phyloP scores from a whole-genome alignment of 768 basidiomycete genomes.

The Gloeopeniophorella convolvens region DNA sequence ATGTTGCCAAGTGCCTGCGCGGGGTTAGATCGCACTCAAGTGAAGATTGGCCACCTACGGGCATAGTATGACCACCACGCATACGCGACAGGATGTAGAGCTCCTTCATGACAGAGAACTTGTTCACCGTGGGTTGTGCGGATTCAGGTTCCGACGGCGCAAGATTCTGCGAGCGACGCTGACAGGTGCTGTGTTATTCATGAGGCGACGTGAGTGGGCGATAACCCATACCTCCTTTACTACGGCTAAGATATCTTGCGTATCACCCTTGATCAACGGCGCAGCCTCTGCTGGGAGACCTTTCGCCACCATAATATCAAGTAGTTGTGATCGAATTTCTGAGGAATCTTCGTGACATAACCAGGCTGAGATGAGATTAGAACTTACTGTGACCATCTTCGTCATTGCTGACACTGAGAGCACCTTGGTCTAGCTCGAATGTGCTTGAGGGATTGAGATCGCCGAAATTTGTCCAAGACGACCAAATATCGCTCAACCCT shows the following conservation, averaged over 20 bases:
- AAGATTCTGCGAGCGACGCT: not conserved
- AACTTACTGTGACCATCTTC: constrained; percentile 1
- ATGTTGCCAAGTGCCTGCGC: constrained; percentile 28
- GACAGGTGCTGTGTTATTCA: not conserved
- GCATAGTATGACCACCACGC: not conserved
- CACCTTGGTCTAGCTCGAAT: constrained; percentile 3
- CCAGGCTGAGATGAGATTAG: no score
- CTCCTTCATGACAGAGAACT: constrained; percentile 12
- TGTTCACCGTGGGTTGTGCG: not conserved
- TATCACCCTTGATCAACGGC: not conserved
- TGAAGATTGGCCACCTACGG: not conserved
- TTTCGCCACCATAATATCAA: not conserved
- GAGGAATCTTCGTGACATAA: no score
- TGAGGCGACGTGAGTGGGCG: no score
- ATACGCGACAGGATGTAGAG: constrained; percentile 9
- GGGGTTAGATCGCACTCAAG: not conserved
- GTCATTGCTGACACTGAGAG: not conserved
- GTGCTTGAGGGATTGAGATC: not conserved
- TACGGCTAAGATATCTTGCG: not conserved
- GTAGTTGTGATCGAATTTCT: constrained; percentile 1
- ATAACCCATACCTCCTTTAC: not conserved
- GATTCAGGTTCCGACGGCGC: not conserved
- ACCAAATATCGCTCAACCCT: constrained; percentile 71
- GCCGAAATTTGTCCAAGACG: constrained; percentile 30
- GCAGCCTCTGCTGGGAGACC: not conserved